Evolutionary conservation across 805 yeast species (phyloP).

Genomic region (Pichia eremophila): DNA sequence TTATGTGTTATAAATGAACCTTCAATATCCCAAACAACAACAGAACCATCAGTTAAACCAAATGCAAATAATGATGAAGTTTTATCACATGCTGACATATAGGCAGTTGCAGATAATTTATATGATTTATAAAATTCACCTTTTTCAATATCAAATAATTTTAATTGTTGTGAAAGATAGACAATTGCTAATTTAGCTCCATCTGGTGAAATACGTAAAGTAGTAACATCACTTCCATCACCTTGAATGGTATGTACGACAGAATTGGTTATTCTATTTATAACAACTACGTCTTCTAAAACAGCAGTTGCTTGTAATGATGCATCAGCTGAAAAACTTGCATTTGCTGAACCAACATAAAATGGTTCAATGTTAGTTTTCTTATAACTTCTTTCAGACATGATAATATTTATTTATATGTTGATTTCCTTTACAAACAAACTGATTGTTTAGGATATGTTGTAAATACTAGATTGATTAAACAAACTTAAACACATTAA

Average conservation of each 20-base stretch:
- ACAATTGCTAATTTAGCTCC: slow-evolving; percentile 60
- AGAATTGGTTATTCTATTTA: slow-evolving; percentile 52
- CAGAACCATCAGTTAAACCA: slow-evolving; percentile 92
- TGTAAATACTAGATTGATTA: no score
- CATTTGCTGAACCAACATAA: slow-evolving; percentile 77
- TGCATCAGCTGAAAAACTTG: slow-evolving; percentile 56
- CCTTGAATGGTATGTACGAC: slow-evolving; percentile 60
- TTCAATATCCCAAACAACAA: slow-evolving; percentile 85
- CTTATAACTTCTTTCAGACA: slow-evolving; percentile 24
- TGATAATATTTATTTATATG: neutral
- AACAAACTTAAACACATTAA: no score
- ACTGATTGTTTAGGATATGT: no score
- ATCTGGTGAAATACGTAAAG: slow-evolving; percentile 68
- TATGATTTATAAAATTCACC: slow-evolving; percentile 37
- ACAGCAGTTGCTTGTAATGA: slow-evolving; percentile 67
- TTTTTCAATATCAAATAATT: slow-evolving; percentile 44
- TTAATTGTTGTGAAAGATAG: slow-evolving; percentile 56
- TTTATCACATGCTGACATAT: slow-evolving; percentile 64
- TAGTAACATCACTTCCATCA: slow-evolving; percentile 75
- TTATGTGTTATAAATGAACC: slow-evolving; percentile 85
- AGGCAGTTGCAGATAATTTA: slow-evolving; percentile 71
- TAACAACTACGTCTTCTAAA: slow-evolving; percentile 64
- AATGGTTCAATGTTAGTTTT: slow-evolving; percentile 61
- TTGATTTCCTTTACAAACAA: no score
- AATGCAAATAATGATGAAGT: slow-evolving; percentile 83